Evolutionary conservation across 1,284 basidiomycete species (phyloP).

Genomic region (Ustilago sp.): DNA sequence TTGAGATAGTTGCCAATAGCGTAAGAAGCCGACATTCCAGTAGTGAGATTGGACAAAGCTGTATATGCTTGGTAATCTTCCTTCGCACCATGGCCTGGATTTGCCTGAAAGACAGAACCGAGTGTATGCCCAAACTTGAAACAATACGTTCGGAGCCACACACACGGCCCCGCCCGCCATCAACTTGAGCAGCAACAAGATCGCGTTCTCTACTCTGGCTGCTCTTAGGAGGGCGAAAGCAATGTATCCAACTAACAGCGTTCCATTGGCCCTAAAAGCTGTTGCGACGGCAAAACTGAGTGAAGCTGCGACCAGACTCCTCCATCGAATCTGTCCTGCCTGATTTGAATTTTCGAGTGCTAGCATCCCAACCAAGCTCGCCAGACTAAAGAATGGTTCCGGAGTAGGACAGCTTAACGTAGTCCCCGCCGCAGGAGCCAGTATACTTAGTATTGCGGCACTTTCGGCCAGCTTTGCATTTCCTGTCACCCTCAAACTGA

Average conservation of each 20-base stretch:
- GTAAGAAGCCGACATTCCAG: slow-evolving; percentile 85
- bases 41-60: slow-evolving; percentile 85
- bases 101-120: slow-evolving; percentile 75
- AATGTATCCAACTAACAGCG: slow-evolving; percentile 78
- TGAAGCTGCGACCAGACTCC: slow-evolving; percentile 75
- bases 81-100: slow-evolving; percentile 77
- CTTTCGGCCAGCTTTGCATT: slow-evolving; percentile 75
- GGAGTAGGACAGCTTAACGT: slow-evolving; percentile 80
- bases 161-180: neutral
- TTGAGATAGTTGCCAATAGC: slow-evolving; percentile 86
- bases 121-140: slow-evolving; percentile 78
- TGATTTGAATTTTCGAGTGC: slow-evolving; percentile 11
- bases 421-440: slow-evolving; percentile 81
- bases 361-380: slow-evolving; percentile 67
- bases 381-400: slow-evolving; percentile 85
- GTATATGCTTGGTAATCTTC: slow-evolving; percentile 79
- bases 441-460: slow-evolving; percentile 77
- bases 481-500: slow-evolving; percentile 60
- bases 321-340: neutral
- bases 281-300: slow-evolving; percentile 78
- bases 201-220: neutral
- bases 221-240: slow-evolving; percentile 48
- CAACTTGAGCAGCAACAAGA: slow-evolving; percentile 7
- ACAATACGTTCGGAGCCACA: slow-evolving; percentile 76
- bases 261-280: slow-evolving; percentile 83